Base-by-base conservation (phyloP, 331 rosid genomes). In the Telfairia occidentalis region DNA sequence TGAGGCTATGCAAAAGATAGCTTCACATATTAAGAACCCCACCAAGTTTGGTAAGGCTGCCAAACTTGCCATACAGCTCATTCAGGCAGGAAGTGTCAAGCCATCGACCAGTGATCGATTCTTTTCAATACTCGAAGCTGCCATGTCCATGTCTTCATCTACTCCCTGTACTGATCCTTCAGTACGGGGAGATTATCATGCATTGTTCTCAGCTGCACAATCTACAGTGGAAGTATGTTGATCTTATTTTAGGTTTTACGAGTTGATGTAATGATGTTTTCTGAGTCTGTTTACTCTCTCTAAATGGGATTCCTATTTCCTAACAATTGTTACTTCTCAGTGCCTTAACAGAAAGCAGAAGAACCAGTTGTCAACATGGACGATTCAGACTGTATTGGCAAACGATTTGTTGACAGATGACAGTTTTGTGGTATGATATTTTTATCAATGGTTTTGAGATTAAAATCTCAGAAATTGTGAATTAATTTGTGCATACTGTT, bases 1-100 rank as follows among this genome's bases (percentile, higher is more conserved):
- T 46, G 92, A 91, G 72, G 98, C 98, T 32, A 94, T 90, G 97
- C 87, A 86, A 84, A 94, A 91, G 87, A 90, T 94, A 88, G 83
- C 96, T n/a, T 90, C 89, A 0, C 98, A 91, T 81, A 91, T 94
- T 50, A 94, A 85, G 85, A 89, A 85, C 84, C 96, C 96, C 38
- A 59, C 86, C 1, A 94, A 94, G 82, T 85, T 90, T 72, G 75
- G 84, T 52, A 94, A 94, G 88, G 98, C 98, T 79, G 84, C 97
- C 35, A 87, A 95, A 86, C 96, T 91, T 71, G 96, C 96, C 26
- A 83, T 94, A 63, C 97, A 90, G 87, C 86, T 91, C 78, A 87
- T 91, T 85, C 89, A 88, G 70, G 92, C 96, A 0, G 96, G 97
- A 84, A 94, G 97, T 78, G 93, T 94, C 54, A 94, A 91, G 86